Percentiles rank a stretch among this genome's conserved stretches.
Conservation (phyloP, 805 yeast species). For the Wickerhamomyces alni region DNA sequence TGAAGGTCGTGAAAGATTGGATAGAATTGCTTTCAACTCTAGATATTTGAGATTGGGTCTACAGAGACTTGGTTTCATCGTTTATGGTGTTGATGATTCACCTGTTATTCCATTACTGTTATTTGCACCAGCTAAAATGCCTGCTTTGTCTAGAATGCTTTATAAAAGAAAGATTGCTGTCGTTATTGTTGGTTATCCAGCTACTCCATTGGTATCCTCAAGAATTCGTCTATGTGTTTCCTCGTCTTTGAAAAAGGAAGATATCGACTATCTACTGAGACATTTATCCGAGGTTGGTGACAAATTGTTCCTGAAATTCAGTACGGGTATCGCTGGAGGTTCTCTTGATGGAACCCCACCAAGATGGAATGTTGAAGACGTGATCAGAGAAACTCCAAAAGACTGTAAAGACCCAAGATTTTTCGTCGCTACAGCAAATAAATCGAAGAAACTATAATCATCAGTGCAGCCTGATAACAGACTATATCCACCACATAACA, state of each 20-base stretch:
- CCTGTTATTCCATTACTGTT: constrained; percentile 90
- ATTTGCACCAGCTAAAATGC: constrained; percentile 92
- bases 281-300: constrained; percentile 78
- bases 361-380: constrained; percentile 77
- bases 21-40: constrained; percentile 93
- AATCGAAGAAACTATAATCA: too few relatives aligned
- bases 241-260: constrained; percentile 88
- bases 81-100: constrained; percentile 91
- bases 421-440: constrained; percentile 22
- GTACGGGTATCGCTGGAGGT: constrained; percentile 71
- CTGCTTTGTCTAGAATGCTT: constrained; percentile 81
- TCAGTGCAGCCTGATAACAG: too few relatives aligned
- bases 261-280: constrained; percentile 72
- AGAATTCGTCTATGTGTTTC: constrained; percentile 92
- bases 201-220: constrained; percentile 85
- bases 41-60: constrained; percentile 88
- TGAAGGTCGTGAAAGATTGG: constrained; percentile 86
- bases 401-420: constrained; percentile 43
- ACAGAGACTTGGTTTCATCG: constrained; percentile 88
- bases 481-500: too few relatives aligned
- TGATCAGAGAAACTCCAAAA: constrained; percentile 61
- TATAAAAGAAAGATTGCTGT: constrained; percentile 80
- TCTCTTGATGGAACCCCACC: constrained; percentile 57
- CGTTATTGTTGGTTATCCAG: constrained; percentile 97
- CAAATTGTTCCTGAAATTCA: constrained; percentile 62